These are phyloP conservation scores for Basipetospora sp. DNA, from an alignment of 2,329 filamentous ascomycete species.

Conservation along the genomic window DNA sequence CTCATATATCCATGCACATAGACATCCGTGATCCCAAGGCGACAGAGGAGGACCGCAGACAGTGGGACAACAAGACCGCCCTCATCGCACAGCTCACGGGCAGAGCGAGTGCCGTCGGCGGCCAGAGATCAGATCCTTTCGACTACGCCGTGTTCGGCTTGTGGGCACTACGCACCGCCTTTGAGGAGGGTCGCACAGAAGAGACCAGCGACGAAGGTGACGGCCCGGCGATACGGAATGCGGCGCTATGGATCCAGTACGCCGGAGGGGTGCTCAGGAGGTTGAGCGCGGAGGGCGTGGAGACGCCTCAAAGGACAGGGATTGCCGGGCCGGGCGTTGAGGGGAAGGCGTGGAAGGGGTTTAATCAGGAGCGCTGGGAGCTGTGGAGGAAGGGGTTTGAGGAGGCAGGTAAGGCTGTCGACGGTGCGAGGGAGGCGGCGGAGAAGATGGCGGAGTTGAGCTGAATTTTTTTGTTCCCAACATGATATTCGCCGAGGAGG, in stretches of 20 bases:
- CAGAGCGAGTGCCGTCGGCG: background rate
- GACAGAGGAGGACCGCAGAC: background rate
- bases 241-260: conserved; percentile 2
- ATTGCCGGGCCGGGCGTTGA: conserved; percentile 9
- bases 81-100: conserved; percentile 16
- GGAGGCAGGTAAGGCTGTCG: background rate
- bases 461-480: too few species aligned
- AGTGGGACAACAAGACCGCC: conserved; percentile 11
- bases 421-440: background rate
- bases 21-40: background rate
- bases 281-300: background rate
- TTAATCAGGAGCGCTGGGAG: conserved; percentile 14
- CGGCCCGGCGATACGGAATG: conserved; percentile 1
- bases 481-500: too few species aligned
- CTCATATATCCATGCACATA: background rate
- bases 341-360: conserved; percentile 14
- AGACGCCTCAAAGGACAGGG: background rate
- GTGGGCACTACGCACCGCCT: conserved; percentile 15
- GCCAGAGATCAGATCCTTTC: conserved; percentile 8
- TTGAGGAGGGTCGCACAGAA: conserved; percentile 11
- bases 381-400: conserved; percentile 13
- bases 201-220: too few species aligned
- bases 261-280: background rate
- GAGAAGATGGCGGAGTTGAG: conserved; percentile 1
- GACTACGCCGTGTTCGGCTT: conserved; percentile 16